These are phyloP conservation scores for Paxillus ammoniavirescens DNA, from an alignment of 768 basidiomycete species.

Conservation along the genomic window DNA sequence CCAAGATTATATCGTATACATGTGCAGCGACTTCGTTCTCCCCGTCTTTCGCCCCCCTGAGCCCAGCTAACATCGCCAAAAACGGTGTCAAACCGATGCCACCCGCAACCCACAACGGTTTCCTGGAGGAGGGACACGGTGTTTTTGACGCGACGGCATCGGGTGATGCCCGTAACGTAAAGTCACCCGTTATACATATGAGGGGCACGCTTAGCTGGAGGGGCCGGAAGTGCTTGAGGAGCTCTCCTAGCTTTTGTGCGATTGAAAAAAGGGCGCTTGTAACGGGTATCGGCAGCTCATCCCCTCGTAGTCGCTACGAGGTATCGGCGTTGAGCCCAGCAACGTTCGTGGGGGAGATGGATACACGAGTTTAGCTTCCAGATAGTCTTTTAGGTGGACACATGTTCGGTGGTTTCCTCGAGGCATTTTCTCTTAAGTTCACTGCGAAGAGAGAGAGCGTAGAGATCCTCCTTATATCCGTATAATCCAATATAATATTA, in stretches of 20 bases:
- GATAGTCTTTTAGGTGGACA: conserved; percentile 60
- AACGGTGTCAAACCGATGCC: conserved; percentile 57
- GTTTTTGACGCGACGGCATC: not conserved
- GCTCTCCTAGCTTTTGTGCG: conserved; percentile 36
- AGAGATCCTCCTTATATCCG: conserved; percentile 72
- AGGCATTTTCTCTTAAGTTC: conserved; percentile 37
- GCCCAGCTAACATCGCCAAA: conserved; percentile 18
- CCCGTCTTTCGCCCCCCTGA: conserved; percentile 2
- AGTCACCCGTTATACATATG: conserved; percentile 54
- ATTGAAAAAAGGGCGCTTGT: conserved; percentile 57
- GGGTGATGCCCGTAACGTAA: conserved; percentile 31
- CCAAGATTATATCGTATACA: conserved; percentile 40
- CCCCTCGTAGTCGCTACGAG: too few relatives aligned
- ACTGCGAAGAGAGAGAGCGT: conserved; percentile 48
- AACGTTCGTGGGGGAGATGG: conserved; percentile 26
- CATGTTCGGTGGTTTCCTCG: conserved; percentile 44
- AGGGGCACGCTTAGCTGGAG: conserved; percentile 43
- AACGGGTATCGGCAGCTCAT: conserved; percentile 22
- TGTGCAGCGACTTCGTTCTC: not conserved
- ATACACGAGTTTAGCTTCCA: conserved; percentile 57
- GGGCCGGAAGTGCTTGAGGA: conserved; percentile 30
- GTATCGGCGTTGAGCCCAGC: too few relatives aligned
- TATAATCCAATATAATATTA: conserved; percentile 29
- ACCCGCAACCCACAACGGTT: conserved; percentile 56
- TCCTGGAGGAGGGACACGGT: not conserved